Conservation (phyloP, 164 flowering plant genomes). For the Magnolia officinalis region DNA sequence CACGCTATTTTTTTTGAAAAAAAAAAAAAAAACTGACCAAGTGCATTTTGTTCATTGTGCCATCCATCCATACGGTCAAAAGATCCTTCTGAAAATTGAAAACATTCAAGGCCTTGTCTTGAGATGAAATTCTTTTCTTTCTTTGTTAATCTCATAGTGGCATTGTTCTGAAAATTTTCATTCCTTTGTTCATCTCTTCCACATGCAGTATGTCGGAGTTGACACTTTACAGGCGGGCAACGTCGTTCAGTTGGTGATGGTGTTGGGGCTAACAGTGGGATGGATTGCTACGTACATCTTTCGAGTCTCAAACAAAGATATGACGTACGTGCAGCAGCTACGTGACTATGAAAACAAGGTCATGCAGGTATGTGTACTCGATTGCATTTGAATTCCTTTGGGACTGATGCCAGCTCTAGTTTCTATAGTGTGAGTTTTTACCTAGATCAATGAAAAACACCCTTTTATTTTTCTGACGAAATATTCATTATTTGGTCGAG, state of each 20-base stretch:
- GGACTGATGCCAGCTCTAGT: not conserved
- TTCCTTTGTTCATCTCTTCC: not conserved
- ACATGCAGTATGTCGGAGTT: constrained; percentile 69
- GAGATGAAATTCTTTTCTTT: not conserved
- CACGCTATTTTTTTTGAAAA: too few species aligned
- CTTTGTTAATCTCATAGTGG: not conserved
- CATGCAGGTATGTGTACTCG: constrained; percentile 54
- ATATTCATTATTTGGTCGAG: not conserved
- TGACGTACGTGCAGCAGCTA: constrained; percentile 91
- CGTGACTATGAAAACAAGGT: constrained; percentile 90
- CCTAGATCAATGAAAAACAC: not conserved
- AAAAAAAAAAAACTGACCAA: too few species aligned
- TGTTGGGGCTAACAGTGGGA: constrained; percentile 83
- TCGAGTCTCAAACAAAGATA: constrained; percentile 91
- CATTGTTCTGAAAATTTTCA: not conserved
- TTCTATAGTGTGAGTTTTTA: not conserved
- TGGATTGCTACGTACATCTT: constrained; percentile 92
- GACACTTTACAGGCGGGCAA: constrained; percentile 94
- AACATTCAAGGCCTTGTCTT: too few species aligned
- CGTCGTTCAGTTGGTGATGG: constrained; percentile 84
- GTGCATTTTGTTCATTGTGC: too few species aligned
- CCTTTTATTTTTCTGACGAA: not conserved
- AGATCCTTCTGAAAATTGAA: too few species aligned
- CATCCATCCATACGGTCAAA: too few species aligned
- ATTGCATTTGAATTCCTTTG: not conserved